These are phyloP conservation scores for Chamaecyparis obtusa DNA, from an alignment of 75 land plant genomes.

Conservation along the genomic window DNA sequence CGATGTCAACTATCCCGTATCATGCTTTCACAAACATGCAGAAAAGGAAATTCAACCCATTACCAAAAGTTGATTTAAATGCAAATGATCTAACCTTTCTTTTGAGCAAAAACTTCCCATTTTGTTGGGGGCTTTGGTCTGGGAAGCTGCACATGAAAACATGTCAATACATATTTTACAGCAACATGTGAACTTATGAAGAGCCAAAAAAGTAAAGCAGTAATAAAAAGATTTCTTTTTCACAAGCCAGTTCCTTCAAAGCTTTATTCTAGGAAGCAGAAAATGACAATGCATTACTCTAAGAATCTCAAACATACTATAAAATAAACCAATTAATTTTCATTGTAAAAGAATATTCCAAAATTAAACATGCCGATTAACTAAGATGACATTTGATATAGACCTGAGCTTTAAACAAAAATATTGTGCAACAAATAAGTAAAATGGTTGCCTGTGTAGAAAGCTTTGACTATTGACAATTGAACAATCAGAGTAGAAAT, in stretches of 20 bases:
- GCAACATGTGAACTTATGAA: not conserved
- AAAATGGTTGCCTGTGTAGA: not conserved
- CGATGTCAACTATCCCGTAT: not conserved
- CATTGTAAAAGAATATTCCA: not conserved
- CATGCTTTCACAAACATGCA: not conserved
- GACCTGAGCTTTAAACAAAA: not conserved
- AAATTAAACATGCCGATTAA: not conserved
- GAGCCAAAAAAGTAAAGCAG: not conserved
- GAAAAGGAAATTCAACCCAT: not conserved
- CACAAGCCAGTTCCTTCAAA: not conserved
- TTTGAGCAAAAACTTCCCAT: conserved; percentile 90
- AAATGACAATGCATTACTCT: not conserved
- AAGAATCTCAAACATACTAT: not conserved
- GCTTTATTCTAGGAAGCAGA: not conserved
- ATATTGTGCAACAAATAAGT: not conserved
- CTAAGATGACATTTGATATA: not conserved
- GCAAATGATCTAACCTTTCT: conserved; percentile 53
- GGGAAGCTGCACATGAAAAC: conserved; percentile 56
- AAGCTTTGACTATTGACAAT: not conserved
- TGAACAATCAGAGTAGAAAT: not conserved
- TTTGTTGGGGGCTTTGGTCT: conserved; percentile 89
- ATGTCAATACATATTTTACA: not conserved
- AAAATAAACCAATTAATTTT: not conserved
- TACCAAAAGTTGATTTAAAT: not conserved
- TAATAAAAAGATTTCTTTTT: not conserved